A percentile compares a stretch with the other conserved stretches of the same genome.
Evolutionary conservation across 768 basidiomycete species (phyloP).

Genomic region (Rhizopogon vesiculosus): DNA sequence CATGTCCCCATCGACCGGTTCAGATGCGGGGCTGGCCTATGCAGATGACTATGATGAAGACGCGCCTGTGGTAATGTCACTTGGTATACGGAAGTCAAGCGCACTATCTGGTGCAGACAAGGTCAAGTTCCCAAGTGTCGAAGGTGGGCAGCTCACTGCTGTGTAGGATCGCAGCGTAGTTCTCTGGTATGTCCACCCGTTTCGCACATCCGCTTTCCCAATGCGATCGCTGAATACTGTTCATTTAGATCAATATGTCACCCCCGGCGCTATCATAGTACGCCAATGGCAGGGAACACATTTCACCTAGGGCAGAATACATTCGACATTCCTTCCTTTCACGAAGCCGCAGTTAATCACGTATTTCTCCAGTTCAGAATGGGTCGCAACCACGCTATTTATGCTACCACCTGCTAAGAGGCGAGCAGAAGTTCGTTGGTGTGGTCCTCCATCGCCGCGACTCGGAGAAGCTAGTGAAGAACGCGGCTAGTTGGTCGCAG

Average conservation of each 20-base stretch:
- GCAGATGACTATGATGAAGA: constrained; percentile 28
- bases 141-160: neutral
- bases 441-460: constrained; percentile 70
- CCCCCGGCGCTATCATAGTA: constrained; percentile 94
- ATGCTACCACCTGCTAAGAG: constrained; percentile 73
- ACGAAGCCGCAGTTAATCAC: too few species aligned
- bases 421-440: constrained; percentile 56
- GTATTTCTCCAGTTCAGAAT: constrained; percentile 57
- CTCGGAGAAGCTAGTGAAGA: constrained; percentile 50
- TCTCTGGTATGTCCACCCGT: too few species aligned
- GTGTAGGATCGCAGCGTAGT: too few species aligned
- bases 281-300: too few species aligned
- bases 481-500: too few species aligned
- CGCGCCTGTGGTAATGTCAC: too few species aligned
- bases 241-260: constrained; percentile 75
- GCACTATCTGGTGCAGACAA: constrained; percentile 12
- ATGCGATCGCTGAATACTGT: neutral
- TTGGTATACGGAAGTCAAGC: too few species aligned
- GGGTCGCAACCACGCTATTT: constrained; percentile 90
- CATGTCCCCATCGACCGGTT: constrained; percentile 22
- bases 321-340: constrained; percentile 22
- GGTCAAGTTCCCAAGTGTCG: constrained; percentile 33
- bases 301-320: constrained; percentile 95
- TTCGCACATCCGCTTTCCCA: too few species aligned
- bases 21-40: constrained; percentile 35